Evolutionary conservation across 2,329 filamentous ascomycete genomes (phyloP), one percentile per base, ranked within the genome.

Genomic region (Pleomassaria siparia): DNA sequence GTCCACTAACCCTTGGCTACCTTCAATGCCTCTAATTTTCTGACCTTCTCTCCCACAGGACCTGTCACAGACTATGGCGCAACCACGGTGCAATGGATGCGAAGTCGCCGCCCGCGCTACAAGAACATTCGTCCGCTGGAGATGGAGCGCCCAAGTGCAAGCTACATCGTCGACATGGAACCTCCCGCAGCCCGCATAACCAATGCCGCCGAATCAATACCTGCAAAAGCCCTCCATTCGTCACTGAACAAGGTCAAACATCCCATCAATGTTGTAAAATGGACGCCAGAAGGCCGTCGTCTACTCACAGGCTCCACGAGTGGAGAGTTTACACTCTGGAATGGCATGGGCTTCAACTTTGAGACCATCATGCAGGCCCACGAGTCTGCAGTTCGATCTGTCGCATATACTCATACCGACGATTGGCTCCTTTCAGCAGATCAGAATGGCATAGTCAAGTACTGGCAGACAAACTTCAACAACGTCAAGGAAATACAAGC

Each of bases 381-480:
- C 71, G 92, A 96, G 72, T 85, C 86, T 46, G 88, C 89, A 29
- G 91, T 96, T 56, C 83, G 90, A 59, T 86, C 88, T 9, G 79
- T 91, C 37, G 84, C 85, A 55, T 99, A 96, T 76, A 95, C 94
- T 2, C 89, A 97, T 72, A 95, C 88, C 61, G 89, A 96, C 66
- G 94, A 99, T 73, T 99, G 94, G 92, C 79, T 99, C 11, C 83
- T 99, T 44, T 97, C 94, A 7, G 91, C 89, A 44, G 94, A 97
- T 67, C 91, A 97, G 70, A 91, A 94, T 59, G 94, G 94, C 47
- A 82, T 94, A 53, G 87, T 99, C 73, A 97, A 97, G 75, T 99
- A 99, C 74, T 97, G 92, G 89, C 91, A 96, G 71, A 90, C 92
- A 25, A 99, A 97, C 70, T 96, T 99, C 76, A 97, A 99, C 79